Evolutionary conservation across 352 stramenopile genomes (phyloP).

Genomic region (Globisporangium iwayamae): DNA sequence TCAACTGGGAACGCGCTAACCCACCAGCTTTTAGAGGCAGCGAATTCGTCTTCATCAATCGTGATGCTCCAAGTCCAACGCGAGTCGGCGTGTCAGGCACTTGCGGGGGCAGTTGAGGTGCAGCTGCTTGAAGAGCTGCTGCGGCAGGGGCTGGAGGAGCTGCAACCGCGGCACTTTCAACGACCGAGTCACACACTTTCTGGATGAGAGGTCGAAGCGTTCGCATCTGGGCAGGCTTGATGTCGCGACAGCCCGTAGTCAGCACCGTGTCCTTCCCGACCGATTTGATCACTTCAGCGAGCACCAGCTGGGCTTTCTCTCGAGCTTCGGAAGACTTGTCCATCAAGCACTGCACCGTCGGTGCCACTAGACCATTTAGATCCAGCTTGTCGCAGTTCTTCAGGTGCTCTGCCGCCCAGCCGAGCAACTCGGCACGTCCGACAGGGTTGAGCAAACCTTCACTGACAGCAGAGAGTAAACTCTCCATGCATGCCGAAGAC

Average conservation of each 20-base stretch:
- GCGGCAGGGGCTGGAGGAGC: slow-evolving; percentile 12
- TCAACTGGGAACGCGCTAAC: slow-evolving; percentile 28
- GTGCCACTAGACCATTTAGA: slow-evolving; percentile 55
- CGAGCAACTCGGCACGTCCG: slow-evolving; percentile 70
- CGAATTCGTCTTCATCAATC: slow-evolving; percentile 3
- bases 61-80: slow-evolving; percentile 11
- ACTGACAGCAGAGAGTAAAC: slow-evolving; percentile 56
- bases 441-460: slow-evolving; percentile 77
- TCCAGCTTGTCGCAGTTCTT: slow-evolving; percentile 64
- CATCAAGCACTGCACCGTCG: slow-evolving; percentile 77
- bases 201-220: slow-evolving; percentile 82
- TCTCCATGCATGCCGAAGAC: slow-evolving; percentile 63
- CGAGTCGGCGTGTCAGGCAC: slow-evolving; percentile 13
- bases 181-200: slow-evolving; percentile 51
- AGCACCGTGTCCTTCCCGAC: slow-evolving; percentile 73
- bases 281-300: slow-evolving; percentile 80
- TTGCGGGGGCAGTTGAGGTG: slow-evolving; percentile 8
- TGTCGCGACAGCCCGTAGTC: slow-evolving; percentile 68
- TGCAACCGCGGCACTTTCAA: slow-evolving; percentile 23
- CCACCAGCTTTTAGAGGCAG: slow-evolving; percentile 13
- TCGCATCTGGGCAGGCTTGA: slow-evolving; percentile 85
- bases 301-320: slow-evolving; percentile 74
- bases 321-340: slow-evolving; percentile 82
- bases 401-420: slow-evolving; percentile 69
- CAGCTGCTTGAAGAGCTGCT: slow-evolving; percentile 1